Evolutionary conservation across 305 asterid genomes (phyloP), one percentile per base, ranked within the genome.

Genomic region (Fraxinus albicans): DNA sequence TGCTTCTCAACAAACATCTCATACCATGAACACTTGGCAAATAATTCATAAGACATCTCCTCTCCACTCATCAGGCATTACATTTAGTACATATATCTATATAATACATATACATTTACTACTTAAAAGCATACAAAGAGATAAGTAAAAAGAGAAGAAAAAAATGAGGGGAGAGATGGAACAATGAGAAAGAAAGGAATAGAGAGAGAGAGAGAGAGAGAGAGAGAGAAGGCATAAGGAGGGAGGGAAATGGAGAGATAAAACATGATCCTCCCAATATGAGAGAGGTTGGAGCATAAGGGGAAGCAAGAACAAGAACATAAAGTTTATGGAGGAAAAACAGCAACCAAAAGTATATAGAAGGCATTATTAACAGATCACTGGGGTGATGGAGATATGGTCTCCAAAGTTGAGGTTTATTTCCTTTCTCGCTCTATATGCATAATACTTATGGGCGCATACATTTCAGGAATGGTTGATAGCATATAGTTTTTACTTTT

Each of bases 231-330:
- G 21, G 15, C 19, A 67, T 9, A 10, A 25, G 12, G 50, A 40
- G 3, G 47, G 34, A 50, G 27, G 38, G 79, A 15, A 8, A 55
- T 7, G 29, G 38, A 40, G 74, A 55, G 40, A 34, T n/a, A 53
- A 44, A n/a, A 34, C 34, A 34, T 23, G 31, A 15, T 15, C 21
- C 42, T 58, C 72, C 34, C 36, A 73, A 73, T 58, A 60, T 47
- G 85, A 73, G 83, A 77, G 77, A 81, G 73, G 80, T 31, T 85
- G 75, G 80, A 84, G 82, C 84, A 38, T 69, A 13, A 72, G 63
- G 35, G 27, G 69, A 73, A 58, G 69, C 83, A 81, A 38, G 83
- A 60, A 85, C 23, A 77, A 36, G 40, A 36, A 36, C 40, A 36
- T 79, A 78, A 47, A 60, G 58, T 73, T 47, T 77, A 58, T 55